Evolutionary conservation across 2,329 filamentous ascomycete species (phyloP).

Genomic region (Pseudogymnoascus sp.): DNA sequence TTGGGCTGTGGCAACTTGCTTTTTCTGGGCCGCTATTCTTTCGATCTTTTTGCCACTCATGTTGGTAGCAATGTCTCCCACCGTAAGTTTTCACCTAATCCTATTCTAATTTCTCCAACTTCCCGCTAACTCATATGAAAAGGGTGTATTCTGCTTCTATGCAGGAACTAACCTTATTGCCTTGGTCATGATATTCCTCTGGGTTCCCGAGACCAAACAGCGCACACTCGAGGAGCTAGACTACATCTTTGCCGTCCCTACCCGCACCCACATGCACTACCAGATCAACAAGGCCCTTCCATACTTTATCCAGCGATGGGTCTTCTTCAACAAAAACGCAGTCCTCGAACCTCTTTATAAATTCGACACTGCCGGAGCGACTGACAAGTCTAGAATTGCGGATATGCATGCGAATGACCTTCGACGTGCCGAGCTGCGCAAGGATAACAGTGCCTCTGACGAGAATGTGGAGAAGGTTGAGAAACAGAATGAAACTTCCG

Average conservation of each 20-base stretch:
- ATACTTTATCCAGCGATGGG: conserved; percentile 17
- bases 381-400: conserved; percentile 7
- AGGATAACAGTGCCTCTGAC: conserved; percentile 6
- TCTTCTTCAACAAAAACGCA: conserved; percentile 32
- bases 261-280: conserved; percentile 24
- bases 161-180: conserved; percentile 45
- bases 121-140: background rate
- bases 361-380: conserved; percentile 30
- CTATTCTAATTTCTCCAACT: background rate
- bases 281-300: conserved; percentile 24
- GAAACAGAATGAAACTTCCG: background rate
- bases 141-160: conserved; percentile 44
- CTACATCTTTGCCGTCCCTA: conserved; percentile 37
- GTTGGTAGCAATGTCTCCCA: conserved; percentile 28
- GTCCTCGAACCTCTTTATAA: conserved; percentile 44
- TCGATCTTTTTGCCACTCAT: conserved; percentile 42
- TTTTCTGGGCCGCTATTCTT: conserved; percentile 54
- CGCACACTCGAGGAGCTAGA: conserved; percentile 8
- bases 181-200: conserved; percentile 42
- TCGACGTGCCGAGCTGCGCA: background rate
- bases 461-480: background rate
- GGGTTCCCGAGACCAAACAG: conserved; percentile 34
- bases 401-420: conserved; percentile 5
- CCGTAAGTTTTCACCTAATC: conserved; percentile 12
- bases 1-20: conserved; percentile 54